Base-by-base conservation (phyloP, 164 flowering plant species). In the Vitis cinerea region DNA sequence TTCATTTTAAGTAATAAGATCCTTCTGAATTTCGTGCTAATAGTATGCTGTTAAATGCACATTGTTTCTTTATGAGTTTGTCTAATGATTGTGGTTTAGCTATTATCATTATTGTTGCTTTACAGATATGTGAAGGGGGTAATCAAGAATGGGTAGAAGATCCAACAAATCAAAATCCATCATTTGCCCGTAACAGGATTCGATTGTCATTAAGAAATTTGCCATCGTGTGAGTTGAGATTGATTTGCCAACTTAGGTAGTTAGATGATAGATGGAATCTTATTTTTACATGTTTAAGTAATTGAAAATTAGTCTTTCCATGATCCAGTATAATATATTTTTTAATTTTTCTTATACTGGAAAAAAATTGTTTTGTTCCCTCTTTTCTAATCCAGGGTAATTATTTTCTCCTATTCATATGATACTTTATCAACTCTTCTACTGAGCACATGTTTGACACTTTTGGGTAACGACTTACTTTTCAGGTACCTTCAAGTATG, bases 71-170 rank as follows among this genome's bases (percentile, higher is more conserved):
- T 37, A 37, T 37, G 44, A 37, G 44, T 6, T 37, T 37, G 44
- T 4, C 44, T 37, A 37, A 37, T 37, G 44, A 4, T 51, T 10
- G 10, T 70, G 10, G 3, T 30, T 3, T 15, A 14, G 3, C 19
- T 64, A 16, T 53, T 47, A 37, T 49, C 15, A 47, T 15, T 30
- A 14, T 31, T 13, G 19, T 23, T 58, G 27, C 11, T 37, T 47
- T 63, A 68, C 82, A 94, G 98, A 85, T 92, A 75, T 94, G 97
- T 67, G 71, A 66, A 76, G 77, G 66, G 53, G 78, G 66, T 67
- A 59, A 77, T 59, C 85, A 71, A 64, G 80, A 84, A 50, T 94
- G 97, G 97, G 97, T 94, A 77, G 98, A 94, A 79, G 98, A 94
- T 79, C 98, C 98, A 70, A 80, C 98, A 69, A 94, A 94, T 79